These are phyloP conservation scores for Ceratocystis colombiana DNA, from an alignment of 2,329 filamentous ascomycete species.

Conservation along the genomic window DNA sequence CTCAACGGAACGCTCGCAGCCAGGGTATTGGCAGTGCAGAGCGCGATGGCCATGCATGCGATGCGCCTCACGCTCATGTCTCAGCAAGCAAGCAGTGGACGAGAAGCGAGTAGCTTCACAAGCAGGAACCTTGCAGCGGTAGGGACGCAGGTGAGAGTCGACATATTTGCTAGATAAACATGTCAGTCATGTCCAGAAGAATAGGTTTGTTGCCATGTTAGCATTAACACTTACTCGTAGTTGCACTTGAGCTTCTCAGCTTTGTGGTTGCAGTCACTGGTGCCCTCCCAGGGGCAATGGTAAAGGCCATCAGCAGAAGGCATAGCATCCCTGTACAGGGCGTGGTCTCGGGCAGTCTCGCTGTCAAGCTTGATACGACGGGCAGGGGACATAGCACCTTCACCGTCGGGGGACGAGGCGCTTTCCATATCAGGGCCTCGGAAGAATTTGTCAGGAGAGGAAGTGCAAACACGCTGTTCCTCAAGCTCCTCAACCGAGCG, in stretches of 20 bases:
- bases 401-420: slow-evolving; percentile 27
- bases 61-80: slow-evolving; percentile 91
- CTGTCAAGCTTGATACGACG: slow-evolving; percentile 44
- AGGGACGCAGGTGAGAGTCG: slow-evolving; percentile 92
- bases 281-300: slow-evolving; percentile 79
- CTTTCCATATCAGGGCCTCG: slow-evolving; percentile 28
- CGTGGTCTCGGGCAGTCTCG: slow-evolving; percentile 54
- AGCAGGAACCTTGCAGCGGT: slow-evolving; percentile 76
- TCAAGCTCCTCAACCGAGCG: slow-evolving; percentile 20
- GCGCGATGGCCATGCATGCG: slow-evolving; percentile 93
- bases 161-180: slow-evolving; percentile 67
- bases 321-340: slow-evolving; percentile 57
- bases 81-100: slow-evolving; percentile 85
- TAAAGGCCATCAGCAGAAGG: slow-evolving; percentile 68
- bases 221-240: slow-evolving; percentile 66
- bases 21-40: slow-evolving; percentile 76
- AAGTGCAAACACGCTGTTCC: slow-evolving; percentile 25
- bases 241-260: slow-evolving; percentile 97
- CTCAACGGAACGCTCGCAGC: slow-evolving; percentile 70
- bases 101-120: slow-evolving; percentile 87
- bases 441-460: slow-evolving; percentile 38
- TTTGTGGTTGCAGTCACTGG: slow-evolving; percentile 68
- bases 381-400: slow-evolving; percentile 35
- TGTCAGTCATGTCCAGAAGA: slow-evolving; percentile 21
- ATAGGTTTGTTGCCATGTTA: background rate